Evolutionary conservation across 495 filamentous ascomycete genomes (phyloP), one percentile per base, ranked within the genome.

Genomic region (Astrocystis sublimbata): DNA sequence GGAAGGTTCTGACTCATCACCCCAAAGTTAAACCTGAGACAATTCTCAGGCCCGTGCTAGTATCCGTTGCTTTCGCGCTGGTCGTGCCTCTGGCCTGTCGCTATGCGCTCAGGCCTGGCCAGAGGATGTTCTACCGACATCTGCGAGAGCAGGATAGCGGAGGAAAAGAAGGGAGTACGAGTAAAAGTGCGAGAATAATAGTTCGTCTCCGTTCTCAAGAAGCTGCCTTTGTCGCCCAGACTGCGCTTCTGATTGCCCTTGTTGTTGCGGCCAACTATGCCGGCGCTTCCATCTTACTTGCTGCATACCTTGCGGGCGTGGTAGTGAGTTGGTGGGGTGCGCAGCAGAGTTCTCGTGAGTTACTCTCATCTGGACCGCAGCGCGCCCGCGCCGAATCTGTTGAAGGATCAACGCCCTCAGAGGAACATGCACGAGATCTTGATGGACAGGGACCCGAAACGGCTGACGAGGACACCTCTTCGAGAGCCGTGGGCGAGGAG

Each of bases 241-340:
- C 78, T 0, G 41, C 50, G 13, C 41, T 86, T 19, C 70, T 90
- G 5, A 55, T 89, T 15, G 78, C 69, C 0, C 65, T 85, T n/a
- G 78, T 89, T 4, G 79, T 79, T n/a, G 82, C 73, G 0, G 79
- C 86, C 0, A 81, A 75, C 8, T 88, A 83, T 73, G 85, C 87
- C 5, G 88, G 87, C 0, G 86, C 88, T 1, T 91, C 88, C 4
- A 82, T 82, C 61, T 75, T 92, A 3, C 89, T 92, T 65, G 86
- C 88, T 15, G 83, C 89, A 3, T 92, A 89, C 65, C 76, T 90
- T 23, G 85, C 88, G 7, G 88, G 88, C 9, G 81, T 84, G 2
- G 70, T 79, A 1, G 70, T 85, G 13, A 85, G 83, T 38, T 71
- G 69, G 86, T 79, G 85, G 74, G 75, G 81, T 5, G 68, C 46